A percentile compares a stretch with the other conserved stretches of the same genome.
Conservation (phyloP, 164 flowering plant genomes). For the grape (Vitis vinifera) region ASM3070453v1 NC_081808.1:6379001-6379500, state of each 20-base stretch:
- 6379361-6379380: constrained; percentile 82
- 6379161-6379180: too few relatives aligned
- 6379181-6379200: too few relatives aligned
- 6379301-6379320: not conserved
- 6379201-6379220: too few relatives aligned
- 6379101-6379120: too few relatives aligned
- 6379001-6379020: not conserved
- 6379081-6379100: too few relatives aligned
- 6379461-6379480: not conserved
- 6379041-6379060: not conserved
- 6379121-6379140: too few relatives aligned
- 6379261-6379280: too few relatives aligned
- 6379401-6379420: constrained; percentile 87
- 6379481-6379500: too few relatives aligned
- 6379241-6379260: too few relatives aligned
- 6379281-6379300: not conserved
- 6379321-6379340: constrained; percentile 59
- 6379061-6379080: too few relatives aligned
- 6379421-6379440: constrained; percentile 83
- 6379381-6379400: constrained; percentile 98
- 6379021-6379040: not conserved
- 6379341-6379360: constrained; percentile 77
- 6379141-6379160: too few relatives aligned
- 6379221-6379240: not conserved
- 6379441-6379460: constrained; percentile 66